Conservation (phyloP, 2,329 filamentous ascomycete genomes). For the Colletotrichum trifolii region DNA sequence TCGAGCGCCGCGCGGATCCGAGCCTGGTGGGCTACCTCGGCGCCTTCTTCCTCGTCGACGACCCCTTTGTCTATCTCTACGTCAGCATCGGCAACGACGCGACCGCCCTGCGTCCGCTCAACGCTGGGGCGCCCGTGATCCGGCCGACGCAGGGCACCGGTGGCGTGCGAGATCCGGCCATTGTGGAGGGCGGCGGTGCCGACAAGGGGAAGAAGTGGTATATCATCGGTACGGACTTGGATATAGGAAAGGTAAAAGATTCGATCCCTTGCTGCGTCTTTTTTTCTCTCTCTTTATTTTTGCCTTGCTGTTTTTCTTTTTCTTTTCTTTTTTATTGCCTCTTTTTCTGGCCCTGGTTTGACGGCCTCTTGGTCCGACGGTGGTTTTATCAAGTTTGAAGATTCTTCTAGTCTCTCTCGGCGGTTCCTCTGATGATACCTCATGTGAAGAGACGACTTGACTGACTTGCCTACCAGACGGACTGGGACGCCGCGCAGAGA, state of each 20-base stretch:
- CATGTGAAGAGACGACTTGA: background rate
- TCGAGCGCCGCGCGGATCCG: constrained; percentile 47
- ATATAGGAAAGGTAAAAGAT: constrained; percentile 56
- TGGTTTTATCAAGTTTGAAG: no score
- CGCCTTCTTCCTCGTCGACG: constrained; percentile 65
- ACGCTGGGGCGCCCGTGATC: constrained; percentile 59
- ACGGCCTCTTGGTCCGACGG: no score
- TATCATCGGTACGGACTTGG: constrained; percentile 64
- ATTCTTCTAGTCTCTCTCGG: no score
- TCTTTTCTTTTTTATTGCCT: no score
- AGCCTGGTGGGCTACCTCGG: constrained; percentile 62
- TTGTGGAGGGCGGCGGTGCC: constrained; percentile 57
- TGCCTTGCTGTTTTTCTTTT: background rate
- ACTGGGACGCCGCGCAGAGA: constrained; percentile 63
- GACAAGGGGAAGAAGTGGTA: constrained; percentile 65
- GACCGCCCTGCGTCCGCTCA: constrained; percentile 59
- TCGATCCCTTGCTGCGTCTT: background rate
- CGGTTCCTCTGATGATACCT: background rate
- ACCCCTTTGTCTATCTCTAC: constrained; percentile 65
- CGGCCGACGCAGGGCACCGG: constrained; percentile 61
- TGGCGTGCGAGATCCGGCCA: constrained; percentile 63
- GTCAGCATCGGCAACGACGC: constrained; percentile 64
- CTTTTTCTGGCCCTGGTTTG: no score
- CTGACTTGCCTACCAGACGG: constrained; percentile 50
- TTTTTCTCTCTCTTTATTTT: background rate